Conservation (phyloP, 202 grass and related monocot genomes). For the Dendrocalamus latiflorus region DNA sequence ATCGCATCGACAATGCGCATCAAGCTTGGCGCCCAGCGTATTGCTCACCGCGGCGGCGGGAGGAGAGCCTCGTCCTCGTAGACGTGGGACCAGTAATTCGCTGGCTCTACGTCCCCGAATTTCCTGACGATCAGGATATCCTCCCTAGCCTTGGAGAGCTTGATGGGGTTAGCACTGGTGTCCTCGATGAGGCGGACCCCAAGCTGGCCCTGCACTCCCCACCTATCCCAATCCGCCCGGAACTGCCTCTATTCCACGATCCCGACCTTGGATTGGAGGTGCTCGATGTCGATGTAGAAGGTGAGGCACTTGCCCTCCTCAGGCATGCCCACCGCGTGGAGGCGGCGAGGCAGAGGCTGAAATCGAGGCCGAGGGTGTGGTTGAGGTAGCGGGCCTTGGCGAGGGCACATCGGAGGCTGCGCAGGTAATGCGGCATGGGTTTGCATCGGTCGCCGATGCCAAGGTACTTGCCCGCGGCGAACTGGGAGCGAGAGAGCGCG, state of each 20-base stretch:
- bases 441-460: constrained; percentile 68
- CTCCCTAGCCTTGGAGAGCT: constrained; percentile 47
- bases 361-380: constrained; percentile 58
- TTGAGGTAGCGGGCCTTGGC: constrained; percentile 58
- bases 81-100: constrained; percentile 67
- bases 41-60: not conserved
- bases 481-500: constrained; percentile 39
- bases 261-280: constrained; percentile 40
- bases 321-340: constrained; percentile 29
- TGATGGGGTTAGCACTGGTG: constrained; percentile 29
- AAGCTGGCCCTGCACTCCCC: constrained; percentile 56
- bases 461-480: constrained; percentile 40
- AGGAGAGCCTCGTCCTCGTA: constrained; percentile 50
- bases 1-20: constrained; percentile 50
- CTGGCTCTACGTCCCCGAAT: constrained; percentile 56
- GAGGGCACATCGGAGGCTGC: constrained; percentile 57
- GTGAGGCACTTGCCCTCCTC: constrained; percentile 65
- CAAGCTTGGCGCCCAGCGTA: constrained; percentile 39
- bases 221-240: constrained; percentile 60
- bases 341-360: constrained; percentile 56
- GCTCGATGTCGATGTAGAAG: constrained; percentile 64
- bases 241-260: constrained; percentile 53
- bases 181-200: constrained; percentile 53
- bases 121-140: constrained; percentile 60
- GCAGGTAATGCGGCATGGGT: constrained; percentile 63